Evolutionary conservation across 805 yeast species (phyloP), one percentile per base, ranked within the genome.

Genomic region (Myxozyma sirexii): DNA sequence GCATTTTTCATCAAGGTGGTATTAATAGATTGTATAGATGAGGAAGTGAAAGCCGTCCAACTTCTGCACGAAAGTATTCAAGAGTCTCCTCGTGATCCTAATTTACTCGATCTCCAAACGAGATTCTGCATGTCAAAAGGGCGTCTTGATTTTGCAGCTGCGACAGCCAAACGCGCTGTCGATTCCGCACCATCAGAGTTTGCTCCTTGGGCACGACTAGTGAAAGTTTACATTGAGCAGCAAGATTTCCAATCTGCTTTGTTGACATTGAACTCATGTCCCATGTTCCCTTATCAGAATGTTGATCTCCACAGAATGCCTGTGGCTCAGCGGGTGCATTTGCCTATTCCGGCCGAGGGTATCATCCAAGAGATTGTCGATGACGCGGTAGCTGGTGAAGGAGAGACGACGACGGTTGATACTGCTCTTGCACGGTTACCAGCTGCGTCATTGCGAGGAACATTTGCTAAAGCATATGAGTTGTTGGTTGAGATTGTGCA

Each of bases 141-240:
- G 26, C 69, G 82, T n/a, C 76, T 79, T 17, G 80, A 78, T 41
- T 70, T 82, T 44, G 96, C 96, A 0, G 70, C 83, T 17, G 72
- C 77, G 23, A 74, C 86, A 8, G 87, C 96, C 0, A 74, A 78
- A 19, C 77, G 82, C 26, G 82, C 91, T 3, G 84, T 87, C 19
- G 77, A 81, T 52, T 77, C 87, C 1, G 76, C 88, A n/a, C 96
- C 96, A 0, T 78, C 89, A 1, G 93, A 87, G 70, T 90, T 86
- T 70, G 81, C 79, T 53, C 76, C 87, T 29, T 90, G 97, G 97
- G 82, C 81, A 59, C 75, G 77, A 38, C 75, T 90, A 45, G 81
- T 87, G 4, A 76, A 84, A 61, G 80, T 84, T 37, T 85, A 89
- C 67, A 79, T 87, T 19, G 72, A 84, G 38, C 74, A 69, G 47